These are phyloP conservation scores for Apiospora malaysiana DNA, from an alignment of 2,329 filamentous ascomycete species.

Conservation along the genomic window DNA sequence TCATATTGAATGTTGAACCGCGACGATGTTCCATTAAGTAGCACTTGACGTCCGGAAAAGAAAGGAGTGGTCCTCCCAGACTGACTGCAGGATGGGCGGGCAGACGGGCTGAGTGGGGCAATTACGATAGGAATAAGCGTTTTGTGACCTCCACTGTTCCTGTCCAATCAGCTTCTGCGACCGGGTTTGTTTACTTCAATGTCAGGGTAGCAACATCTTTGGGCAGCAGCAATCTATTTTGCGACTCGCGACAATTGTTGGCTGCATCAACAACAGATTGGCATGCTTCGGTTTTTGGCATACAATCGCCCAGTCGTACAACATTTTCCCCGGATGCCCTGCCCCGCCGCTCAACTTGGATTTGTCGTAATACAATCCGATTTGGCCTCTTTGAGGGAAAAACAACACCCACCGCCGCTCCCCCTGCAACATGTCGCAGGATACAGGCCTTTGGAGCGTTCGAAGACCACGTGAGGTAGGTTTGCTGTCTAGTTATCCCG, in stretches of 20 bases:
- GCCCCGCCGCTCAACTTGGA: neutral
- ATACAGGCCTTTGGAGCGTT: conserved; percentile 87
- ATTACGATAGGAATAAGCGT: neutral
- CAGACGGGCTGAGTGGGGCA: neutral
- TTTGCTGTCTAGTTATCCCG: conserved; percentile 25
- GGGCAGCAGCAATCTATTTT: conserved; percentile 12
- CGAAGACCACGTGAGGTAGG: conserved; percentile 88
- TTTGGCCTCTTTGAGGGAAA: neutral
- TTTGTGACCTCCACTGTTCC: neutral
- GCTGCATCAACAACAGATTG: conserved; percentile 5
- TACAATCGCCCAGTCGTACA: neutral
- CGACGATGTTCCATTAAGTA: neutral
- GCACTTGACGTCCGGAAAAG: neutral
- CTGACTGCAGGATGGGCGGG: neutral
- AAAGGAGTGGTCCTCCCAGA: neutral
- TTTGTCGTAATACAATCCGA: neutral
- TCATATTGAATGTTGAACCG: neutral
- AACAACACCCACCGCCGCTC: neutral
- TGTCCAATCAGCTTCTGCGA: neutral
- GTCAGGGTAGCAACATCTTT: conserved; percentile 3
- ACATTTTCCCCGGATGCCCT: neutral
- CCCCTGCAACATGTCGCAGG: conserved; percentile 75
- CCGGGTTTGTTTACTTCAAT: conserved; percentile 26
- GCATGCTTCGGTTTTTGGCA: conserved; percentile 3
- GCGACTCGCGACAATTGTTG: conserved; percentile 10